Conservation (phyloP, 805 yeast species). For the Saturnispora gosingensis region DNA sequence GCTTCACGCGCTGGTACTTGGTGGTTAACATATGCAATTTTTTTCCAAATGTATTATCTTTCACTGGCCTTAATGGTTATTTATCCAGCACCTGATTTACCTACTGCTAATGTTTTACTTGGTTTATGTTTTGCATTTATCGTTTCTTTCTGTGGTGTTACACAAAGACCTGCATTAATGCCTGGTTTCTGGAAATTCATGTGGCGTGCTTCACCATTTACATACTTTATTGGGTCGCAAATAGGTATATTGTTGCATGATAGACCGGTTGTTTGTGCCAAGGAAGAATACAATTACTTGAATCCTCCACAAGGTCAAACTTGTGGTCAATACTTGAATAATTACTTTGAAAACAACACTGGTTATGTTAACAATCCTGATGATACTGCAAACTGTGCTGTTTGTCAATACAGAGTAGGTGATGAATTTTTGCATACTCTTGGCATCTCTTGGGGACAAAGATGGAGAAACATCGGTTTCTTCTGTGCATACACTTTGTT, state of each 20-base stretch:
- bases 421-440: slow-evolving; percentile 38
- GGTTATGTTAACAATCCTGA: slow-evolving; percentile 57
- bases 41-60: slow-evolving; percentile 37
- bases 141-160: slow-evolving; percentile 62
- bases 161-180: slow-evolving; percentile 47
- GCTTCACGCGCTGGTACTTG: slow-evolving; percentile 41
- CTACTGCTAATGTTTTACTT: slow-evolving; percentile 53
- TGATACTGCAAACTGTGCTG: slow-evolving; percentile 40
- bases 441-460: slow-evolving; percentile 34
- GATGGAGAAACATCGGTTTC: slow-evolving; percentile 66
- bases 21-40: slow-evolving; percentile 26
- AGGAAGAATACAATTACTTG: slow-evolving; percentile 39
- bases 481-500: slow-evolving; percentile 47
- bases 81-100: slow-evolving; percentile 54
- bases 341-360: slow-evolving; percentile 28
- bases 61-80: slow-evolving; percentile 46
- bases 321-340: slow-evolving; percentile 46
- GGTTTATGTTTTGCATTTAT: slow-evolving; percentile 48
- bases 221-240: slow-evolving; percentile 53
- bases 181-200: slow-evolving; percentile 52
- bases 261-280: slow-evolving; percentile 40
- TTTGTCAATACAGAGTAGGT: slow-evolving; percentile 37
- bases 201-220: slow-evolving; percentile 66
- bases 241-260: slow-evolving; percentile 43
- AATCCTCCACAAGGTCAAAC: slow-evolving; percentile 54